Conservation (phyloP, 129 eudicot genomes). For the Centrapalus pauciflorus region DNA sequence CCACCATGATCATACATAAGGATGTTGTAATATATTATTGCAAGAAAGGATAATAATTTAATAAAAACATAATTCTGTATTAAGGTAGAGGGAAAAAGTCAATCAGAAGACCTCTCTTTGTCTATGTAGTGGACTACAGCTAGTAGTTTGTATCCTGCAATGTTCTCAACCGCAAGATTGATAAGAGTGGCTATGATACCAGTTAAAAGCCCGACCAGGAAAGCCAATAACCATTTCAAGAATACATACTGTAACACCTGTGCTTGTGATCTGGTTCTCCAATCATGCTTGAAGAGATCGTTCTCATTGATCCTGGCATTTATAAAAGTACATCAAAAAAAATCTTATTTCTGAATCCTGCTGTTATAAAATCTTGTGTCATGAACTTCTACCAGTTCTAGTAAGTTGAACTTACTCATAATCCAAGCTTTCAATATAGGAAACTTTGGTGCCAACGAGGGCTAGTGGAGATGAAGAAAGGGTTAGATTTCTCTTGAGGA, state of each 20-base stretch:
- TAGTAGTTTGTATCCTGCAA: slow-evolving; percentile 85
- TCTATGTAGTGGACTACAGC: slow-evolving; percentile 55
- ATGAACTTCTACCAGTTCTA: background rate
- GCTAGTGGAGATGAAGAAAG: slow-evolving; percentile 85
- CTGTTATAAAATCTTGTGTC: background rate
- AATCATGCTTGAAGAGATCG: slow-evolving; percentile 94
- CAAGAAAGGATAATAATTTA: background rate
- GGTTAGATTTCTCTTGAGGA: slow-evolving; percentile 64
- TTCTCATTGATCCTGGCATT: slow-evolving; percentile 84
- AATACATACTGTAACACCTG: slow-evolving; percentile 84
- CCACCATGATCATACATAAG: slow-evolving; percentile 20
- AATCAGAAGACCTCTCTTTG: slow-evolving; percentile 40
- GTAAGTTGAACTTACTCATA: slow-evolving; percentile 59
- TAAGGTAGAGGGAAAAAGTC: background rate
- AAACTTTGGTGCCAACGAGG: slow-evolving; percentile 89
- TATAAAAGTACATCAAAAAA: background rate
- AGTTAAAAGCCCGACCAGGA: slow-evolving; percentile 80
- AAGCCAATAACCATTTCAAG: slow-evolving; percentile 81
- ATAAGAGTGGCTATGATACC: slow-evolving; percentile 81
- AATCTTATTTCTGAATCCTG: background rate
- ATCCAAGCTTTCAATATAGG: slow-evolving; percentile 87
- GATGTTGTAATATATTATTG: background rate
- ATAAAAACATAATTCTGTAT: background rate
- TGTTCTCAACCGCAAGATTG: slow-evolving; percentile 92
- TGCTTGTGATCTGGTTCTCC: slow-evolving; percentile 90